Evolutionary conservation across 2,329 filamentous ascomycete genomes (phyloP).

Genomic region (Phaeophleospora eucalypticola): DNA sequence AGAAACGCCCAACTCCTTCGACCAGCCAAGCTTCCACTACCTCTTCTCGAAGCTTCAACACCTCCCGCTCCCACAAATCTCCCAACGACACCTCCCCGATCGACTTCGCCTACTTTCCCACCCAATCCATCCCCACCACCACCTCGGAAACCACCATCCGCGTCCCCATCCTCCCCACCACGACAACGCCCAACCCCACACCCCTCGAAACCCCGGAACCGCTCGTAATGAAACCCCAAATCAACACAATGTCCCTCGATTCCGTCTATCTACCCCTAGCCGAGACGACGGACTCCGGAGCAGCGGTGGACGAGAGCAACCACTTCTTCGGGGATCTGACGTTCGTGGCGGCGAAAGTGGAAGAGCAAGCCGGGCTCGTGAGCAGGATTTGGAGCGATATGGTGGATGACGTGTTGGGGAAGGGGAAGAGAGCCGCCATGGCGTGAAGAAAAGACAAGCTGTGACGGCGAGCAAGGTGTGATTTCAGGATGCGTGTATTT

Average conservation of each 20-base stretch:
- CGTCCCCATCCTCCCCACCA: slow-evolving; percentile 30
- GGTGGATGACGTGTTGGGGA: slow-evolving; percentile 48
- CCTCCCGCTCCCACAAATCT: slow-evolving; percentile 53
- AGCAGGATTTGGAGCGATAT: slow-evolving; percentile 44
- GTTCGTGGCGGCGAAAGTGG: no score
- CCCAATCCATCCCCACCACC: slow-evolving; percentile 23
- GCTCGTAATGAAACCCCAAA: slow-evolving; percentile 53
- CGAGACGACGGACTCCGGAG: slow-evolving; percentile 55
- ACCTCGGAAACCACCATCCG: slow-evolving; percentile 23
- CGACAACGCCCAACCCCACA: not conserved
- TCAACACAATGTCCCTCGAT: slow-evolving; percentile 51
- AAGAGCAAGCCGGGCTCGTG: slow-evolving; percentile 40
- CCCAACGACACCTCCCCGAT: slow-evolving; percentile 58
- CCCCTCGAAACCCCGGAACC: slow-evolving; percentile 2
- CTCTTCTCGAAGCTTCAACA: slow-evolving; percentile 55
- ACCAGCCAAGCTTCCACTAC: not conserved
- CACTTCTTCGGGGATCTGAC: no score
- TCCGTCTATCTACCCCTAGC: slow-evolving; percentile 52
- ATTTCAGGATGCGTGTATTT: not conserved
- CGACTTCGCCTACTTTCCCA: slow-evolving; percentile 60
- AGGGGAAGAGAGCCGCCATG: slow-evolving; percentile 28
- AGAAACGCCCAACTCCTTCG: slow-evolving; percentile 35
- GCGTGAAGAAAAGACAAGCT: not conserved
- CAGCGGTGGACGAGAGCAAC: no score
- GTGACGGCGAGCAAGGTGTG: not conserved